Evolutionary conservation across 176 grass and related monocot genomes (phyloP), one percentile per base, ranked within the genome.

Genomic region (Hordeum marinum): DNA sequence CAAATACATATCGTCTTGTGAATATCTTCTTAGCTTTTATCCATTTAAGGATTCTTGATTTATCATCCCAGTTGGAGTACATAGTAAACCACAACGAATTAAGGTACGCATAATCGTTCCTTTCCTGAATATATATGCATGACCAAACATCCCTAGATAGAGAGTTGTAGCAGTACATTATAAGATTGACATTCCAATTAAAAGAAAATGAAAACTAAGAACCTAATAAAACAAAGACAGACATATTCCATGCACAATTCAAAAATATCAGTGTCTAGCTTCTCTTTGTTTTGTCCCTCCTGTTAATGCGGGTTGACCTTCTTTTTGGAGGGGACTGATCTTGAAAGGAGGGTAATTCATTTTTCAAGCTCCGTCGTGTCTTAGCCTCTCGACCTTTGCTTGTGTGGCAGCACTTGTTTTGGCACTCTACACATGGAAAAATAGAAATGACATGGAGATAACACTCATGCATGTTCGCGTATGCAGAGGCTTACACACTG

Each of bases 31-130:
- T 96, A 48, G 80, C 75, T 58, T 96, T 91, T 52, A 98, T 98
- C 96, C 96, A 98, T 55, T 82, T 86, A 72, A 98, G 96, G 63
- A 96, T 82, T 64, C 90, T 98, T 39, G 74, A 42, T 82, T 79
- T 91, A 77, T 85, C 84, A 40, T 57, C 11, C 6, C 37, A 84
- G 13, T 61, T 23, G 11, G 82, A 86, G 61, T 98, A 94, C 64
- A 94, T 87, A 46, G 62, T 81, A 90, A 98, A 98, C 96, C 96
- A 98, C 74, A 96, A 89, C 25, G 92, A 92, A 74, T 95, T 91
- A 20, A 98, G 87, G 77, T 96, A 98, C 17, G 61, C 21, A 82
- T 87, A 98, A 26, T 82, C 71, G 9, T 40, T 81, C 77, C 86
- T 92, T n/a, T 95, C 84, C 87, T 87, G 85, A 82, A 52, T 18